Base-by-base conservation (phyloP, 2,329 filamentous ascomycete genomes). In the Paecilomyces sp. region DNA sequence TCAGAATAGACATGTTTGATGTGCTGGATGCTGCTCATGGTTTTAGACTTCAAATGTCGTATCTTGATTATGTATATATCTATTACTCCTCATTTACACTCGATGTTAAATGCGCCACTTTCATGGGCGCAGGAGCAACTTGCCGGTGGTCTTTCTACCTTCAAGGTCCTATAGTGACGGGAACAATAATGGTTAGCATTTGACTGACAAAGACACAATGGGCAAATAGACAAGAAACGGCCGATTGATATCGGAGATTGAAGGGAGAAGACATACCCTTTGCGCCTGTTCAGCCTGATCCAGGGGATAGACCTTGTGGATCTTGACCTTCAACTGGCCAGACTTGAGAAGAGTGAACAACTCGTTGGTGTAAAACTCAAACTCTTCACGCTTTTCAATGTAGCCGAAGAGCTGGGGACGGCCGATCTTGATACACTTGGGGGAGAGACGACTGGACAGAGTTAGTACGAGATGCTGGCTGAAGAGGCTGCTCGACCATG, bases 71-170 rank as follows among this genome's bases (percentile, higher is more conserved):
- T 11, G 52, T 22, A 54, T 51, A 7, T 47, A n/a, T 53, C 25
- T 47, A 47, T 7, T 47, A 7, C 41, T 47, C 18, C n/a, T 47
- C n/a, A 47, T 18, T 47, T 47, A 7, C 41, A 47, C 18, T 8
- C 15, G n/a, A 47, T 9, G n/a, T 22, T 18, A 18, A 47, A 3
- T n/a, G 13, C 4, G 4, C 15, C 15, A 47, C 41, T 7, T 41
- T 47, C 41, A 87, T 54, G 85, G 82, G 76, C 87, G 87, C 68
- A 96, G 73, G 59, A 97, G 73, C 63, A 95, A 74, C 79, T 96
- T 96, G 18, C 92, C 92, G 11, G 86, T 90, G 1, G 91, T 94
- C 80, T 88, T 90, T 67, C 92, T 82, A 51, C 89, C 84, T 75
- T 95, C 89, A 53, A 97, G 81, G 73, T 96, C 91, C 71, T 82